These are phyloP conservation scores for Colletotrichum caudatum DNA, from an alignment of 2,329 filamentous ascomycete species.

Conservation along the genomic window DNA sequence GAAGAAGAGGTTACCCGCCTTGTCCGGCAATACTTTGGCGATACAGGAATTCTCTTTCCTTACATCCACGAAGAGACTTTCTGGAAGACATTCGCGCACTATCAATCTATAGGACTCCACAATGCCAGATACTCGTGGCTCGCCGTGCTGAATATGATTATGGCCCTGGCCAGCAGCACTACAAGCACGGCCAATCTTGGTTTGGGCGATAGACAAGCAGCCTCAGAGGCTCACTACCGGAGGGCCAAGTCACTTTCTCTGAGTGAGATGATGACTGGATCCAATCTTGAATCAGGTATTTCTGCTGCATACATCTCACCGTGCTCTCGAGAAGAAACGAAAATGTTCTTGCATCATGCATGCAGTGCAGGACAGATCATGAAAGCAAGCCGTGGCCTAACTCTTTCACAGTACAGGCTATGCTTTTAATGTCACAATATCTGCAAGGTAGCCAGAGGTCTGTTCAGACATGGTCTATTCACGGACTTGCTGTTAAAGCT, in stretches of 20 bases:
- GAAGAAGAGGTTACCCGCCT: constrained; percentile 43
- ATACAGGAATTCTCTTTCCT: constrained; percentile 48
- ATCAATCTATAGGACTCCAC: constrained; percentile 44
- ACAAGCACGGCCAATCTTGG: constrained; percentile 47
- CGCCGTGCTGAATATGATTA: constrained; percentile 61
- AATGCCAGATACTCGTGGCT: constrained; percentile 62
- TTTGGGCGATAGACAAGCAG: constrained; percentile 51
- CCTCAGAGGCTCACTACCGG: constrained; percentile 60
- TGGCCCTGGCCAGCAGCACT: constrained; percentile 60
- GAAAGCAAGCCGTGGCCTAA: neutral
- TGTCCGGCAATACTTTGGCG: constrained; percentile 45
- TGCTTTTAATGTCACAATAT: constrained; percentile 63
- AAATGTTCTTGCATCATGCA: neutral
- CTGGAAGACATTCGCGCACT: constrained; percentile 43
- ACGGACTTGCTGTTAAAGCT: constrained; percentile 64
- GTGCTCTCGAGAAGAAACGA: no score
- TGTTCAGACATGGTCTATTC: constrained; percentile 65
- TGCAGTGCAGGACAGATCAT: neutral
- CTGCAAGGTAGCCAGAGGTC: constrained; percentile 66
- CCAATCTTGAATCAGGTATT: constrained; percentile 59
- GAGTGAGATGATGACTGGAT: constrained; percentile 53
- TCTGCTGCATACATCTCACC: constrained; percentile 37
- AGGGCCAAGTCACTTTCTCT: constrained; percentile 59
- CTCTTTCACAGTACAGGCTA: constrained; percentile 56
- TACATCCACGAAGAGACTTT: constrained; percentile 48